phyloP scores from a whole-genome alignment of 306 rosid species.

The Quercus aquifolioides region DNA sequence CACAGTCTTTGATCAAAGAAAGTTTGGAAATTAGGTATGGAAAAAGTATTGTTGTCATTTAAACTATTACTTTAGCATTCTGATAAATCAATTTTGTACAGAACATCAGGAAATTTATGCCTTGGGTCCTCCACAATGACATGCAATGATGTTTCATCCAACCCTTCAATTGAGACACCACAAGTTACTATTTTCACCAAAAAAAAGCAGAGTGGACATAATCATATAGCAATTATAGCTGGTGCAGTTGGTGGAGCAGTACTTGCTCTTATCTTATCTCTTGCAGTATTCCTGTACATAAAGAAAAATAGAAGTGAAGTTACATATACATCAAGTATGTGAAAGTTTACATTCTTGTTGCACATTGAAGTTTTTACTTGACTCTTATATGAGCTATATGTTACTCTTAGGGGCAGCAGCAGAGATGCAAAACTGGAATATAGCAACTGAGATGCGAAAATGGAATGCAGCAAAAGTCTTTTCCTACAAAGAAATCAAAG shows the following conservation, averaged over 20 bases:
- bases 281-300: constrained; percentile 39
- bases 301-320: constrained; percentile 46
- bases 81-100: constrained; percentile 37
- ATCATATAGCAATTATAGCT: constrained; percentile 42
- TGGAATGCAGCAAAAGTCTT: constrained; percentile 82
- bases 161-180: constrained; percentile 73
- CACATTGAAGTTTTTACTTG: background rate
- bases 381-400: background rate
- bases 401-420: constrained; percentile 40
- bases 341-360: background rate
- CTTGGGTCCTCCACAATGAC: constrained; percentile 64
- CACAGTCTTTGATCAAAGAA: constrained; percentile 69
- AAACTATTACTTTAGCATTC: background rate
- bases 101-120: constrained; percentile 77
- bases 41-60: background rate
- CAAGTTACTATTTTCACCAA: constrained; percentile 58
- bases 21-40: constrained; percentile 69
- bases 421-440: constrained; percentile 75
- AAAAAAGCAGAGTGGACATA: constrained; percentile 38
- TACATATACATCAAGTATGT: constrained; percentile 54
- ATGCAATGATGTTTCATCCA: constrained; percentile 51
- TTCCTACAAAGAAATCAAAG: constrained; percentile 77
- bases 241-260: constrained; percentile 58
- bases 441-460: constrained; percentile 65
- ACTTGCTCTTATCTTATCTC: constrained; percentile 36